These are phyloP conservation scores for Coix lacrymajobi DNA, from an alignment of 176 grass and related monocot species.

Conservation along the genomic window DNA sequence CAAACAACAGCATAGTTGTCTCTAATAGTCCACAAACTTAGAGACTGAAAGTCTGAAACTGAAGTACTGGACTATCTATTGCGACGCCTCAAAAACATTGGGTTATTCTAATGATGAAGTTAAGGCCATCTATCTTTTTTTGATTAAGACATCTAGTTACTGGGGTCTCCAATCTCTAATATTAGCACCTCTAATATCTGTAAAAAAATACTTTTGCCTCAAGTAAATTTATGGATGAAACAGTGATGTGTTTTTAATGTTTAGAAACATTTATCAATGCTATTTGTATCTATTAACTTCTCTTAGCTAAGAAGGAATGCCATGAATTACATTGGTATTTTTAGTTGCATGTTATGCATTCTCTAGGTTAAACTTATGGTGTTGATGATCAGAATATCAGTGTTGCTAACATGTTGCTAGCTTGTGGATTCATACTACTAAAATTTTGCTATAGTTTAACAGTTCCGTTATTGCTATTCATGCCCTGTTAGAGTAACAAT, in stretches of 20 bases:
- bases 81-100: no score
- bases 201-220: neutral
- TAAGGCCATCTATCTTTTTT: no score
- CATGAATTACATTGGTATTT: neutral
- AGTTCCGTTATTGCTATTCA: neutral
- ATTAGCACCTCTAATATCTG: neutral
- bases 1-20: no score
- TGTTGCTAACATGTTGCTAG: neutral
- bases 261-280: neutral
- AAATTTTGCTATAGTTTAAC: neutral
- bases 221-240: neutral
- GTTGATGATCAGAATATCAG: conserved; percentile 1
- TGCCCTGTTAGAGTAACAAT: conserved; percentile 9
- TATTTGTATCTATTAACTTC: neutral
- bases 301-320: neutral
- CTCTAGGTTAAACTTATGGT: neutral
- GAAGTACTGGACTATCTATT: no score
- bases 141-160: no score
- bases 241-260: neutral
- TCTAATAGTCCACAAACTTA: no score
- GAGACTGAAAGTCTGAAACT: no score
- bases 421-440: conserved; percentile 1
- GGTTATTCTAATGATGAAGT: neutral
- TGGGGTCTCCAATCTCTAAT: neutral
- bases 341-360: neutral